Conservation (phyloP, 257 asterid species). For the Solanum bulbocastanum region DNA sequence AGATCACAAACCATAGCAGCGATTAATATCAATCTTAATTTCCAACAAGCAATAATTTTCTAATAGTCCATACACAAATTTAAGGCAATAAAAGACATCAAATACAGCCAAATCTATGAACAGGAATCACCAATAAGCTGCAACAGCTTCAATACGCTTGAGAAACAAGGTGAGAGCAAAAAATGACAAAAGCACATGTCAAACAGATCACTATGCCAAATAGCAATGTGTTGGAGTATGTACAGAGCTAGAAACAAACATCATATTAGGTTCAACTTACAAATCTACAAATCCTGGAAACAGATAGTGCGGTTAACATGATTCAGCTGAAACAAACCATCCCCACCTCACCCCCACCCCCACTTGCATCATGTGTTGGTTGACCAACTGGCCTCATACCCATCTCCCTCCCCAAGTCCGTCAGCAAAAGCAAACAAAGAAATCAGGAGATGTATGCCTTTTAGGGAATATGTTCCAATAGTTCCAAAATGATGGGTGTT, state of each 20-base stretch:
- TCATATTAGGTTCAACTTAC: not conserved
- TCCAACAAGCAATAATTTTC: not conserved
- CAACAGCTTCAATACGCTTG: not conserved
- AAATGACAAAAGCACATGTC: not conserved
- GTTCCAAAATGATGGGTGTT: not conserved
- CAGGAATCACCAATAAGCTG: not conserved
- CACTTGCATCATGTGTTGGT: not conserved
- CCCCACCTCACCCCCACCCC: not conserved
- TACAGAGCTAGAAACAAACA: not conserved
- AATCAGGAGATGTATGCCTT: not conserved
- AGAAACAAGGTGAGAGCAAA: not conserved
- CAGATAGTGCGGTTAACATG: not conserved
- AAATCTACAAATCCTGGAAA: not conserved
- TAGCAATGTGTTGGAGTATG: not conserved
- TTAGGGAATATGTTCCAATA: not conserved
- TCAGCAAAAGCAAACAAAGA: not conserved
- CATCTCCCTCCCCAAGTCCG: not conserved
- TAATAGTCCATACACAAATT: not conserved
- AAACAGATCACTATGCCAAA: not conserved
- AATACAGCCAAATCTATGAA: not conserved
- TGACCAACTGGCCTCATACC: not conserved
- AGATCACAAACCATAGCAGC: not conserved
- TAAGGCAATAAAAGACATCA: not conserved
- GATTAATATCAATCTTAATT: not conserved
- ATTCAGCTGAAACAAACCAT: not conserved